Percentiles rank a stretch among this genome's conserved stretches.
Evolutionary conservation across 2,329 filamentous ascomycete species (phyloP).

Genomic region (Calonectria honghensis): DNA sequence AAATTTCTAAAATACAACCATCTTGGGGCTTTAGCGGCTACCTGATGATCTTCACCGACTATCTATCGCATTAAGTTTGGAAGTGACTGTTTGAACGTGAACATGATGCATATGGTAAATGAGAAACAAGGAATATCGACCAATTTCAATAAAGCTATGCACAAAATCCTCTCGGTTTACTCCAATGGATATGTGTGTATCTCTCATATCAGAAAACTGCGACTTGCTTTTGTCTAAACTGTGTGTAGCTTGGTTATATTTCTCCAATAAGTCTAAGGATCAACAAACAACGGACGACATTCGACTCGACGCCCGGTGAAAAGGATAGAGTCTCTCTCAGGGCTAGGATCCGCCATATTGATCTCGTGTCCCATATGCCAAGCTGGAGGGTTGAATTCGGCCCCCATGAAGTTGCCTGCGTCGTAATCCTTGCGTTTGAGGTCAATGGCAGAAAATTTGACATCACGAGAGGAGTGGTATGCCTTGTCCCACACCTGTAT

Average conservation of each 20-base stretch:
- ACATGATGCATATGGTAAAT: not conserved
- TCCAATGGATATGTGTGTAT: not conserved
- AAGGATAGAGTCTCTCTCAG: not conserved
- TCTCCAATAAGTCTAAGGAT: not conserved
- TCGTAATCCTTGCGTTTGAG: not conserved
- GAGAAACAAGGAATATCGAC: not conserved
- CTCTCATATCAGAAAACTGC: not conserved
- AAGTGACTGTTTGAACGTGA: not conserved
- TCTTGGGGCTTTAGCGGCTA: not conserved
- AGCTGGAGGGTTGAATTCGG: conserved; percentile 7
- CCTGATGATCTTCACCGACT: not conserved
- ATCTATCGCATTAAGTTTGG: not conserved
- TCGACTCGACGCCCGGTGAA: not conserved
- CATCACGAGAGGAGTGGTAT: not conserved
- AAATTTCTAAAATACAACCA: not conserved
- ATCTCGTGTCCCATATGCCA: not conserved
- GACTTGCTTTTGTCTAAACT: not conserved
- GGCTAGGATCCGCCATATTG: not conserved
- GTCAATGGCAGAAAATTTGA: conserved; percentile 24
- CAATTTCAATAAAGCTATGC: not conserved
- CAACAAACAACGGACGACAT: conserved; percentile 19
- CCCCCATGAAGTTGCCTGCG: not conserved
- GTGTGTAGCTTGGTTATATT: not conserved
- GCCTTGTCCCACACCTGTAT: conserved; percentile 18
- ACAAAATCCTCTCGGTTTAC: not conserved